Evolutionary conservation across 257 asterid species (phyloP), one percentile per base, ranked within the genome.

Genomic region (Nicotiana obtusifolia): DNA sequence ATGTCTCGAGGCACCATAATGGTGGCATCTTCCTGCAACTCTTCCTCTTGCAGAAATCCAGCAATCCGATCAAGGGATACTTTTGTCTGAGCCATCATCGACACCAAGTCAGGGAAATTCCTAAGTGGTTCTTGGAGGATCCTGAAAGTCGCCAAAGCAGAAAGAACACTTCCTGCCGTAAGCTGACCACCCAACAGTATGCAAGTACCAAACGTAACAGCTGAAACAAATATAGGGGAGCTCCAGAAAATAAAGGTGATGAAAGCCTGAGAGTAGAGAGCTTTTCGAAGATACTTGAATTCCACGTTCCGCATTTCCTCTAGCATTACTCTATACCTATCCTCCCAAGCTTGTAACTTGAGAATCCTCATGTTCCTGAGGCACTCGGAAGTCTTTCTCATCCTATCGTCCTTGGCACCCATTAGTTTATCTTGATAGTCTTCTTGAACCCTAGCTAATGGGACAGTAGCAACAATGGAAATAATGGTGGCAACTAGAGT

Each of bases 81-180:
- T 86, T 88, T 92, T 53, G 97, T 92, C 89, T 92, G 97, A 84
- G 94, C 97, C 94, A 92, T 90, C 97, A 92, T 92, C 17, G 97
- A 92, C 37, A 92, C 94, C 89, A 90, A 85, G 86, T 90, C 97
- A 17, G 97, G 97, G 81, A 92, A 90, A 86, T 89, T 90, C 82
- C 94, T 85, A 82, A 92, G 90, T 47, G 97, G 97, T 76, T 92
- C 97, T 82, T 92, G 97, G 78, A 92, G 86, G 76, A 92, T 89
- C 65, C 97, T 89, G 83, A 92, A 92, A 82, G 97, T 92, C 13
- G 97, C 97, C 83, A 92, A 87, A 57, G 94, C 92, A 80, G 97
- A 90, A 75, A 92, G 94, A 84, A 92, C 94, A 81, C 92, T 87
- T 64, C 97, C 97, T 10, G 97, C 94, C 19, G 94, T 90, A 56